Base-by-base conservation (phyloP, 2,329 filamentous ascomycete species). In the Aschersonia sp. region DNA sequence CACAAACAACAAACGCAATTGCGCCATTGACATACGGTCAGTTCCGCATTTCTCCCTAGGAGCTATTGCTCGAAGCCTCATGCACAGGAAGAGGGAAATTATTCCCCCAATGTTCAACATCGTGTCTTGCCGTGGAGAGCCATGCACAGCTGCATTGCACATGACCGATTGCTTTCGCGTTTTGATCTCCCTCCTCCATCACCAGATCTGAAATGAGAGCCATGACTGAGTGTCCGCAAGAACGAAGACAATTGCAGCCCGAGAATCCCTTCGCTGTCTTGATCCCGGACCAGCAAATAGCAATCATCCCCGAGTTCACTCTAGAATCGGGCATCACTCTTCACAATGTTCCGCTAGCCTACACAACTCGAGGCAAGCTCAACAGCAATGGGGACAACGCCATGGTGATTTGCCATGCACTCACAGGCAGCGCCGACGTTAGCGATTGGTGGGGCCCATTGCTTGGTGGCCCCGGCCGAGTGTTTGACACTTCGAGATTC, bases 281-380 rank as follows among this genome's bases (percentile, higher is more conserved):
- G 59, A 94, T 98, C 46, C 83, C 87, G 46, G 83, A 95, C 58
- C 92, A 97, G 67, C 75, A 83, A 47, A 84, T 94, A 59, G 87
- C 84, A 49, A 78, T 92, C 51, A 78, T 98, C 48, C 90, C 92
- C 2, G 81, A 82, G 30, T 95, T 95, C 64, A 88, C 84, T 7
- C 84, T 98, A 54, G 92, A 98, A 65, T 97, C 89, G 2, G 92
- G 92, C 45, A 87, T 84, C 30, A 83, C 77, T 1, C 74, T 98
- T 22, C 69, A 75, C 55, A 92, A 97, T 77, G 72, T 83, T 12
- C 80, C 81, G 2, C 70, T 84, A 46, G 81, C 81, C 41, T 84
- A 83, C 61, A 84, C 78, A 43, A 81, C 76, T 29, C 69, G 77
- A 44, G 81, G 81, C 52, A 73, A 71, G 52, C 69, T 84, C 51